These are phyloP conservation scores for Orychophragmus violaceus DNA, from an alignment of 345 rosid species.

Conservation along the genomic window DNA sequence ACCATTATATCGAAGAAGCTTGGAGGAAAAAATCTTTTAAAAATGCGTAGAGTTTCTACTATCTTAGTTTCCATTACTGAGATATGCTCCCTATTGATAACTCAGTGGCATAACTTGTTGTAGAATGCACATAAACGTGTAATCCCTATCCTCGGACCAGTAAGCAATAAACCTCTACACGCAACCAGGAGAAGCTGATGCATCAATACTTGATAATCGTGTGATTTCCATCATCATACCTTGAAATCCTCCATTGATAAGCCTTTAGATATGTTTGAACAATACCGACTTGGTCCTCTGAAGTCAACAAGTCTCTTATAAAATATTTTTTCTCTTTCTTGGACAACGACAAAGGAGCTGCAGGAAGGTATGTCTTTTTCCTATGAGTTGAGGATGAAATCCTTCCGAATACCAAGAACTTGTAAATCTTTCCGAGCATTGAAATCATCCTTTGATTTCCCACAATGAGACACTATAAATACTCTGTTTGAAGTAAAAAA, in stretches of 20 bases:
- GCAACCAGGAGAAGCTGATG: neutral
- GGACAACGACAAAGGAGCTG: neutral
- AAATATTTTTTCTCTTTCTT: neutral
- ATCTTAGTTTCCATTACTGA: neutral
- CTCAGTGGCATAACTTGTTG: neutral
- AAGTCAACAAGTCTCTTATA: too few relatives aligned
- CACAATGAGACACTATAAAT: neutral
- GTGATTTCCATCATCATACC: neutral
- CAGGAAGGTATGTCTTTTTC: neutral
- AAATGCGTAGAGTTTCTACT: too few relatives aligned
- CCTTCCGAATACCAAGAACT: neutral
- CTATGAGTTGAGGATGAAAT: neutral
- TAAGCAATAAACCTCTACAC: neutral
- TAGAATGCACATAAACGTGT: neutral
- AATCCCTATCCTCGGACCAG: too few relatives aligned
- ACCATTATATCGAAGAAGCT: too few relatives aligned
- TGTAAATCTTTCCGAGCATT: neutral
- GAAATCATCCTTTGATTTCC: too few relatives aligned
- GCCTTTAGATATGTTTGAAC: too few relatives aligned
- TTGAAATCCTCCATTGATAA: neutral
- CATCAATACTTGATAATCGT: neutral
- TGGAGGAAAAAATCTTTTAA: too few relatives aligned
- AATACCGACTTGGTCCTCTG: too few relatives aligned
- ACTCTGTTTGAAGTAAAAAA: neutral
- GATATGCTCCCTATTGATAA: neutral